A percentile compares a stretch with the other conserved stretches of the same genome.
Conservation (phyloP, 805 yeast genomes). For the Huiozyma naganishii region DNA sequence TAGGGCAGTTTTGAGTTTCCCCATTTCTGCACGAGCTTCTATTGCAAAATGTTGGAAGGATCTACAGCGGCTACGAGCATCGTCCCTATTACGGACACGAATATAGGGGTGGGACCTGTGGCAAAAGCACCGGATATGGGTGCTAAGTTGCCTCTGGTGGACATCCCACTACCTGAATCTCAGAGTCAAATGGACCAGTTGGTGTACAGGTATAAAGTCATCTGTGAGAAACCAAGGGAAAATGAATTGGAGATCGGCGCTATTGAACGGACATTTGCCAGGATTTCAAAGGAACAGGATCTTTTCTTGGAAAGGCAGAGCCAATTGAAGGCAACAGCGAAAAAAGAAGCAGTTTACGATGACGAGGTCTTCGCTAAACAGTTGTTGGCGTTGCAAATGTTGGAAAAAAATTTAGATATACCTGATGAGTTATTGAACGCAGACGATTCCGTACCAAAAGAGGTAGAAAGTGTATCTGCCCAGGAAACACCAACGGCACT, state of each 20-base stretch:
- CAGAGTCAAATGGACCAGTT: conserved; percentile 22
- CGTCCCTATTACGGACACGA: too few relatives aligned
- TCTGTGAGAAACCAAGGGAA: conserved; percentile 16
- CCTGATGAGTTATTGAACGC: conserved; percentile 39
- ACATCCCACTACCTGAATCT: conserved; percentile 21
- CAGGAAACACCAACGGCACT: neutral
- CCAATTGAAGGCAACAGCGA: conserved; percentile 19
- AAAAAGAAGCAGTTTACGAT: conserved; percentile 30
- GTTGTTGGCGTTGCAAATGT: conserved; percentile 49
- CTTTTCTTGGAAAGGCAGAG: conserved; percentile 22
- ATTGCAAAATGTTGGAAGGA: too few relatives aligned
- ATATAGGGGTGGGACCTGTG: too few relatives aligned
- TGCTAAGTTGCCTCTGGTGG: conserved; percentile 2
- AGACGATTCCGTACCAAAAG: neutral
- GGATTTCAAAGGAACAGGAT: conserved; percentile 34
- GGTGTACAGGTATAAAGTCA: conserved; percentile 24
- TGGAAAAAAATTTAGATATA: conserved; percentile 55
- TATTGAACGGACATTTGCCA: conserved; percentile 32
- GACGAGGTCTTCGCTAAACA: conserved; percentile 43
- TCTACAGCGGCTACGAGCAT: too few relatives aligned
- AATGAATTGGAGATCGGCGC: conserved; percentile 32
- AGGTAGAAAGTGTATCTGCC: neutral
- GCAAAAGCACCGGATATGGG: too few relatives aligned
- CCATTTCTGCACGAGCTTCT: too few relatives aligned
- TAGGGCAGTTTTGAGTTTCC: too few relatives aligned